Evolutionary conservation across 371 early-diverging fungal species (phyloP), one percentile per base, ranked within the genome.

Genomic region (Apophysomyces variabilis): DNA sequence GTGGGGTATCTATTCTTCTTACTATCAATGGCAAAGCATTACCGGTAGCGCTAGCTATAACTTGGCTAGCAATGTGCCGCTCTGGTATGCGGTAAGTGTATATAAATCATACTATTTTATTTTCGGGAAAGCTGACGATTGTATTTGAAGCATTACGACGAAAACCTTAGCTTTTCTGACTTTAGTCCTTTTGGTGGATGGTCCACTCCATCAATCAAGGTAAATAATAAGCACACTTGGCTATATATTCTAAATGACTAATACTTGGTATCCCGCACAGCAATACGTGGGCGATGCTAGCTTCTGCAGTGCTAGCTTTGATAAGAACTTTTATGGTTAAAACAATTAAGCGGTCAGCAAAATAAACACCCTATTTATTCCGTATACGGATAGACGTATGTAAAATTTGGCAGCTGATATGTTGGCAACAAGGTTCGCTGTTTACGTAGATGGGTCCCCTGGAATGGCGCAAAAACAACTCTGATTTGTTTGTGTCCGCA

Each of bases 71-170:
- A 62, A 66, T 1, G 61, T 66, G 1, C 72, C 72, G 32, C 45
- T 72, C 2, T 72, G 72, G 72, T 71, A 71, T 36, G 35, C 70
- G 58, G 66, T 70, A 69, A 64, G 69, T 65, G 35, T n/a, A 35
- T 21, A 12, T 14, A 8, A 11, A 38, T 1, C 21, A 13, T 12
- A 56, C 38, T 12, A 0, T 37, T 46, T 44, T 41, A 38, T 64
- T 18, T 16, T 26, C 0, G 32, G 3, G 3, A 26, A 26, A 3
- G 32, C 32, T 26, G 1, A 26, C 32, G 32, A 26, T 26, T 26
- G 32, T 26, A 26, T 26, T 26, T 26, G 32, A 26, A 63, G 58
- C 66, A 68, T 41, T 72, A 68, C 38, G 68, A 72, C 47, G 44
- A 65, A 13, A 54, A 16, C 1, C 57, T 66, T 5, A 63, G 38